Conservation (phyloP, 495 filamentous ascomycete genomes). For the Penicillium alfredii region DNA sequence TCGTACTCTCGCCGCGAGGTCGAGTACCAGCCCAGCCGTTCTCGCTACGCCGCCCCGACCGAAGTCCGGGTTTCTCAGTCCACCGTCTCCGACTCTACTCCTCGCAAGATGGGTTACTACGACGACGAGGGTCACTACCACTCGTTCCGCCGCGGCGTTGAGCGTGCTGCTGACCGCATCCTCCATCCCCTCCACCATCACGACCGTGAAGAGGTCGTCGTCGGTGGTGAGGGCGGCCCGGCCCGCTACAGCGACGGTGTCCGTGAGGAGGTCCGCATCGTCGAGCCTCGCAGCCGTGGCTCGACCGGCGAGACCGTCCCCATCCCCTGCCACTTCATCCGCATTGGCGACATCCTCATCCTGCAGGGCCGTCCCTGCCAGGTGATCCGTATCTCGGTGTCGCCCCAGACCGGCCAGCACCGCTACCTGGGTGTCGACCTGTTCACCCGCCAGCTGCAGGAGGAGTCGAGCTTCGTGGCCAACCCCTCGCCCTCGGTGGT, state of each 20-base stretch:
- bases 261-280: constrained; percentile 46
- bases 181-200: constrained; percentile 63
- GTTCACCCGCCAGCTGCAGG: constrained; percentile 98
- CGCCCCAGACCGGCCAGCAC: constrained; percentile 96
- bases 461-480: constrained; percentile 96
- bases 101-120: constrained; percentile 93
- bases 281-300: constrained; percentile 46
- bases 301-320: constrained; percentile 77
- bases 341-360: constrained; percentile 96
- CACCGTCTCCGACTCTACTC: constrained; percentile 28
- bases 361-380: constrained; percentile 99
- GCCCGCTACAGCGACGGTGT: constrained; percentile 36
- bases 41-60: constrained; percentile 33
- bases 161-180: constrained; percentile 76
- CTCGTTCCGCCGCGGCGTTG: constrained; percentile 82
- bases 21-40: constrained; percentile 46
- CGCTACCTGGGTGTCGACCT: constrained; percentile 99
- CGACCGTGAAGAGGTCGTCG: constrained; percentile 52
- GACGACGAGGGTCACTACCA: constrained; percentile 96
- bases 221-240: constrained; percentile 40
- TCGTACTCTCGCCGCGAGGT: constrained; percentile 32
- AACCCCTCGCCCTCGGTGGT: constrained; percentile 94
- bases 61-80: constrained; percentile 29
- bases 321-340: constrained; percentile 98
- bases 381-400: constrained; percentile 99